Evolutionary conservation across 2,329 filamentous ascomycete species (phyloP).

Genomic region (Ascocoryne sarcoides): DNA sequence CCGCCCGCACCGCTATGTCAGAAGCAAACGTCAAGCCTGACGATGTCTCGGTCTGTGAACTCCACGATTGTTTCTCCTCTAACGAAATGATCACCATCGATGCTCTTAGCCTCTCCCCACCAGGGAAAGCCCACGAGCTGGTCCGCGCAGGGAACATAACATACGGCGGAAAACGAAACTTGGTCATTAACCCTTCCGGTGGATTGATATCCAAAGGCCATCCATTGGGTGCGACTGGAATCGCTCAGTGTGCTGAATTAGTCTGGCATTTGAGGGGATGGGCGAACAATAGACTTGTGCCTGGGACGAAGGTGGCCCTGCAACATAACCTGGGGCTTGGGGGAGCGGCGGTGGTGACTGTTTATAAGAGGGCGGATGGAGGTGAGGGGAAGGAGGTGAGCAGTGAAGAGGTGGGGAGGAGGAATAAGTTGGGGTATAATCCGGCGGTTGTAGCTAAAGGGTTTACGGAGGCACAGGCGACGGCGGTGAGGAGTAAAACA

Average conservation of each 20-base stretch:
- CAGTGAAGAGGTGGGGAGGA: constrained; percentile 54
- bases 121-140: constrained; percentile 85
- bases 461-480: constrained; percentile 70
- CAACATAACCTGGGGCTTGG: constrained; percentile 93
- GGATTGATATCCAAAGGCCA: constrained; percentile 95
- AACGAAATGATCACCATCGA: constrained; percentile 92
- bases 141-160: constrained; percentile 84
- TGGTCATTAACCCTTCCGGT: constrained; percentile 87
- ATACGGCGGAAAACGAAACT: constrained; percentile 63
- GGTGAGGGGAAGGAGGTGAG: constrained; percentile 54
- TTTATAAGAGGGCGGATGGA: constrained; percentile 80
- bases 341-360: constrained; percentile 81
- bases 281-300: constrained; percentile 78
- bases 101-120: constrained; percentile 67
- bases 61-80: constrained; percentile 94
- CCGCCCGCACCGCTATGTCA: constrained; percentile 58
- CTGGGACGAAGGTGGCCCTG: constrained; percentile 62
- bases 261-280: constrained; percentile 93
- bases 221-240: constrained; percentile 85
- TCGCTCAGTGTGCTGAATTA: constrained; percentile 90
- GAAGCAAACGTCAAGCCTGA: constrained; percentile 62
- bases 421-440: constrained; percentile 75
- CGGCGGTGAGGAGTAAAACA: constrained; percentile 60
- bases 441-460: constrained; percentile 84
- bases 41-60: constrained; percentile 77